Percentiles rank a stretch among this genome's conserved stretches.
These are phyloP conservation scores for Trichosporon sp. DNA, from an alignment of 1,284 basidiomycete genomes.

Conservation along the genomic window DNA sequence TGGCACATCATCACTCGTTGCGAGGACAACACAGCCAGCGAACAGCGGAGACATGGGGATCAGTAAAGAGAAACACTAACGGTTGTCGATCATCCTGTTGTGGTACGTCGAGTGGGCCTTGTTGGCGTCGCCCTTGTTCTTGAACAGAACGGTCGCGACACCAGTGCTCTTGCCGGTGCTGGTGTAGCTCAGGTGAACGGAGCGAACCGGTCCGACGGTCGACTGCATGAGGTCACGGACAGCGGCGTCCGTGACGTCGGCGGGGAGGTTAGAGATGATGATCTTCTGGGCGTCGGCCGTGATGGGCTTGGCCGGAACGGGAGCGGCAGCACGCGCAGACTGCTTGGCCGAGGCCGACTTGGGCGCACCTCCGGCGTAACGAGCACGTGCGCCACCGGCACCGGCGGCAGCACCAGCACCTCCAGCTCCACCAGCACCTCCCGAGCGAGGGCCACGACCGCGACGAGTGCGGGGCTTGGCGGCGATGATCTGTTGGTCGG, in stretches of 20 bases:
- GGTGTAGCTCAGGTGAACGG: conserved; percentile 85
- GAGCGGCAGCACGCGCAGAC: conserved; percentile 33
- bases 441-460: conserved; percentile 58
- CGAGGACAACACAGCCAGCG: conserved; percentile 19
- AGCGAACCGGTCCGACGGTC: conserved; percentile 84
- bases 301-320: conserved; percentile 55
- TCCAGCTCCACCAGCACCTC: conserved; percentile 57
- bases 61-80: conserved; percentile 70
- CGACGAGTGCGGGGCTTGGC: conserved; percentile 59
- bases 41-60: conserved; percentile 30
- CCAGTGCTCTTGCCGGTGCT: conserved; percentile 84
- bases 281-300: conserved; percentile 75
- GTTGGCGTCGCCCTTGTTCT: conserved; percentile 81
- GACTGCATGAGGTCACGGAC: conserved; percentile 91
- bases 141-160: conserved; percentile 82
- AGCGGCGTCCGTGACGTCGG: conserved; percentile 91
- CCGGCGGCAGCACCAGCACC: conserved; percentile 34
- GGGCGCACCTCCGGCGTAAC: conserved; percentile 50
- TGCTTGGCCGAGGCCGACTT: conserved; percentile 21
- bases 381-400: conserved; percentile 60
- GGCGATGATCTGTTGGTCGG: conserved; percentile 68
- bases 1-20: conserved; percentile 2
- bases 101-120: conserved; percentile 94
- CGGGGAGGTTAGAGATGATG: conserved; percentile 91
- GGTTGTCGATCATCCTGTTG: conserved; percentile 98